Evolutionary conservation across 2,329 filamentous ascomycete species (phyloP).

Genomic region (Sordariomycetes sp.): DNA sequence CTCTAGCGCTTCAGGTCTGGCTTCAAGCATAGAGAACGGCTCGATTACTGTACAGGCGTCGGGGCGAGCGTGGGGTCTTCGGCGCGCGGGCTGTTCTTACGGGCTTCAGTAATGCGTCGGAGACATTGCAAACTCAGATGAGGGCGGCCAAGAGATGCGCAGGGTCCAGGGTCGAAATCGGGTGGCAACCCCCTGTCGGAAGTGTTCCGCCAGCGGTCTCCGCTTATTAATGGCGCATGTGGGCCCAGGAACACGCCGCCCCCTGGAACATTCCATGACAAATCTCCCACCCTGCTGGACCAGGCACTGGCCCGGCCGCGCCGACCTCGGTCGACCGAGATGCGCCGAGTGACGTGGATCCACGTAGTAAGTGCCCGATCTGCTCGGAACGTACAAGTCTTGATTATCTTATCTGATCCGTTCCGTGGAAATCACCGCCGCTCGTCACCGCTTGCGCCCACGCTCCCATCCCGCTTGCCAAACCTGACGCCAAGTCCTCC

Average conservation of each 20-base stretch:
- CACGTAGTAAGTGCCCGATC: too few relatives aligned
- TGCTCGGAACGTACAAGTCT: background rate
- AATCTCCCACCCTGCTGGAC: background rate
- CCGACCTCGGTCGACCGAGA: background rate
- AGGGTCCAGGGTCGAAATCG: background rate
- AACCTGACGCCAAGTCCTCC: constrained; percentile 63
- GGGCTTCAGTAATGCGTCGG: background rate
- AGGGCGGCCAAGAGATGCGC: background rate
- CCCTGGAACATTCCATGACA: background rate
- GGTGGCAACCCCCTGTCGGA: background rate
- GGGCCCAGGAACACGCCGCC: background rate
- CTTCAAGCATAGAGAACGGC: background rate
- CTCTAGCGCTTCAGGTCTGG: background rate
- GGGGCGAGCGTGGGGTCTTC: background rate
- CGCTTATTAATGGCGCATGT: background rate
- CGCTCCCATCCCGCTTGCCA: constrained; percentile 43
- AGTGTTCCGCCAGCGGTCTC: background rate
- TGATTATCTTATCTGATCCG: background rate
- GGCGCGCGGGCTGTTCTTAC: background rate
- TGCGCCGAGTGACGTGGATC: too few relatives aligned
- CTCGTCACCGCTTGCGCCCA: constrained; percentile 9
- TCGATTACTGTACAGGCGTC: background rate
- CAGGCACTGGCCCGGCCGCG: background rate
- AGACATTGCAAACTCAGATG: background rate
- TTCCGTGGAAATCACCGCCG: background rate